Evolutionary conservation across 192 early-diverging fungal genomes (phyloP), one percentile per base, ranked within the genome.

Genomic region (Coemansia brasiliensis): DNA sequence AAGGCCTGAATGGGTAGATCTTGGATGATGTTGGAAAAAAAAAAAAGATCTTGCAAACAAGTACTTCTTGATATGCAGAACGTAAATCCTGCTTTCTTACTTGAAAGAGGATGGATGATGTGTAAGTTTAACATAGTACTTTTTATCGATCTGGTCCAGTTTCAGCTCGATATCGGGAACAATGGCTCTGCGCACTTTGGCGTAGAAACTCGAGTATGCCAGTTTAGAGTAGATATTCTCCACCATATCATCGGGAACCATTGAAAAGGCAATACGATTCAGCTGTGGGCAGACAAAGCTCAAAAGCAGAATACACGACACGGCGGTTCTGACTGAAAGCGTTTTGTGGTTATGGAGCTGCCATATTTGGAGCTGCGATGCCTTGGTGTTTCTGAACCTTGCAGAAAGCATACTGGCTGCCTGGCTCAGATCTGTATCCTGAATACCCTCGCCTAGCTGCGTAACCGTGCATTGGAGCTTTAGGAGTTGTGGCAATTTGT

Each of bases 191-290:
- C 52, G 52, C 20, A 20, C 32, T 9, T 1, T 10, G 10, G 52
- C 16, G 25, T 53, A 53, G 10, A 39, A 38, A n/a, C 27, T 21
- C 10, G 52, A 39, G 20, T 39, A 53, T 6, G 35, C 52, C 3
- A 53, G 52, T 20, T 53, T 53, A 1, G 52, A 53, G 37, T 53
- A 53, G 11, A 53, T 39, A 13, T 20, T 53, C 13, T 53, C 52
- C 12, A 21, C 37, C 3, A 18, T 10, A 7, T 53, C 52, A 12
- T 20, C 18, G 4, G 15, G n/a, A 1, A 9, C 7, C 16, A 18
- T 4, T 11, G 38, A 2, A 11, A 22, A 20, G n/a, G 22, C 21
- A 13, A 53, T 39, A 11, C 26, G 26, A 0, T 51, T 27, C 0
- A 51, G 49, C 15, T n/a, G 4, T 20, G 52, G 52, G 20, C 52